Base-by-base conservation (phyloP, 768 basidiomycete genomes). In the Leccinum ochraceum region DNA sequence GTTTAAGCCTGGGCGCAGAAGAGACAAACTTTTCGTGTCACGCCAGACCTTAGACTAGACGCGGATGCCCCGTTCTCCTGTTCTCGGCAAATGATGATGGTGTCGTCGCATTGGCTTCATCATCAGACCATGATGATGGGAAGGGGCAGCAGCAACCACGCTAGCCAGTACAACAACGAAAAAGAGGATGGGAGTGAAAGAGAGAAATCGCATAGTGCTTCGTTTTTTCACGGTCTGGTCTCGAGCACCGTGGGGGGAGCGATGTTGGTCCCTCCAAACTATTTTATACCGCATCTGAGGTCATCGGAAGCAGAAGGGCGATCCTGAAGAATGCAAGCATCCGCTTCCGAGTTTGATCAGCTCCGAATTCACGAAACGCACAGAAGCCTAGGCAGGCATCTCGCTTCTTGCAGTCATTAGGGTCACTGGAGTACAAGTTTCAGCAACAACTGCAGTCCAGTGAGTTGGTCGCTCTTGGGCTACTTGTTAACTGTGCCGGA, bases 151-250 rank as follows among this genome's bases (percentile, higher is more conserved):
- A 9, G 20, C 24, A 1, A 34, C 52, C 7, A 34, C 4, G 7
- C 32, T 46, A 50, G 49, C 53, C 24, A 68, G 49, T 5, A 30
- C 30, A 11, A 44, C 24, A 4, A 62, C 26, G 39, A 53, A 57
- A 42, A 63, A 16, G 26, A 63, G 54, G 28, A 63, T 34, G 39
- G 14, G 36, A 2, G 46, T 53, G n/a, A n/a, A 32, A 16, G 54
- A 58, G 11, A 58, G 24, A n/a, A 63, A 14, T 22, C 57, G 20
- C 60, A 67, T 66, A 58, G 10, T 11, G 22, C 16, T 50, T n/a
- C 44, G 22, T 9, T 17, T 26, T 48, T 44, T 16, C 44, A 24
- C n/a, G 4, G 17, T 36, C 8, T 7, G 30, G 14, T 54, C 8
- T 32, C 7, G 52, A 37, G 34, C 6, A 9, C 6, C n/a, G 11